A percentile compares a stretch with the other conserved stretches of the same genome.
Evolutionary conservation across 768 basidiomycete species (phyloP).

Genomic region (Kwoniella newhampshirensis): DNA sequence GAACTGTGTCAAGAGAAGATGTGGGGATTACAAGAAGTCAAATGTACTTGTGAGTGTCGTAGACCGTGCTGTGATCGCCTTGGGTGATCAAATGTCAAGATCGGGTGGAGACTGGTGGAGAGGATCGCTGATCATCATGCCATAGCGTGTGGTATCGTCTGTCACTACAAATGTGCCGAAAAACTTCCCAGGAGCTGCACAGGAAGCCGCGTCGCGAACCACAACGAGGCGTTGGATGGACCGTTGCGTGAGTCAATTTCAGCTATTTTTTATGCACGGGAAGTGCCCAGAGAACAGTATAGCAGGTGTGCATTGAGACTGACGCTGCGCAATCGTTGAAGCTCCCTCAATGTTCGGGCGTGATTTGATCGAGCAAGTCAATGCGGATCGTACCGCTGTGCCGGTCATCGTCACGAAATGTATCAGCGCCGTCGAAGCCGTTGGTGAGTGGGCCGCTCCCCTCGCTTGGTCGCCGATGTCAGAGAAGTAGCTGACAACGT

Average conservation of each 20-base stretch:
- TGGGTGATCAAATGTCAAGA: too few species aligned
- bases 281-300: too few species aligned
- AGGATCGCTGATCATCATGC: background rate
- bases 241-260: constrained; percentile 34
- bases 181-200: constrained; percentile 68
- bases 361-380: constrained; percentile 78
- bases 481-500: background rate
- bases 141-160: constrained; percentile 76
- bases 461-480: background rate
- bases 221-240: constrained; percentile 47
- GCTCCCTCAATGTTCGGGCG: constrained; percentile 92
- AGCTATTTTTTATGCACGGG: too few species aligned
- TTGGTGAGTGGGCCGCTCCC: constrained; percentile 62
- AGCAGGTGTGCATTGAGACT: background rate
- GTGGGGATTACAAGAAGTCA: constrained; percentile 90
- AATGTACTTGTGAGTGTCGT: constrained; percentile 77
- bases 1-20: constrained; percentile 97
- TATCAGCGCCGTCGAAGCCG: constrained; percentile 84
- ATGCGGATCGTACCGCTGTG: constrained; percentile 56
- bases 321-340: constrained; percentile 40
- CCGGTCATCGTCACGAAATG: constrained; percentile 94
- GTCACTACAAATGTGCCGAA: constrained; percentile 81
- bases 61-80: too few species aligned
- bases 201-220: constrained; percentile 39
- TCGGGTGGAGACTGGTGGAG: too few species aligned